phyloP scores from a whole-genome alignment of 192 early-diverging fungal genomes.

The Coemansia furcata region DNA sequence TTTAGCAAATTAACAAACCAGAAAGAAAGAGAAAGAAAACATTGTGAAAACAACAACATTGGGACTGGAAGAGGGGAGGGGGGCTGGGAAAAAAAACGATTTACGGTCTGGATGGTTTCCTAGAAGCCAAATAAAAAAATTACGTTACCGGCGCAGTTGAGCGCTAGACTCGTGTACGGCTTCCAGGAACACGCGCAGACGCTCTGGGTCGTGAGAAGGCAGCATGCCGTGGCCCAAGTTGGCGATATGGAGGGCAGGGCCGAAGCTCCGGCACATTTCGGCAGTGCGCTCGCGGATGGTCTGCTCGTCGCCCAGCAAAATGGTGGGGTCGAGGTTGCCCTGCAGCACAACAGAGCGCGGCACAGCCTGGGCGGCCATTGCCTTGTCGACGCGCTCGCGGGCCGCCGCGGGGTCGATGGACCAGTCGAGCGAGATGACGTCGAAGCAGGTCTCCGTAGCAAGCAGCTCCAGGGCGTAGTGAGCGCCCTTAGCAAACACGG shows the following conservation, averaged over 20 bases:
- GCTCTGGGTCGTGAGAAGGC: conserved; percentile 76
- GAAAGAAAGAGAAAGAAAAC: neutral
- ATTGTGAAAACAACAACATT: conserved; percentile 4
- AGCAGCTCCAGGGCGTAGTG: conserved; percentile 82
- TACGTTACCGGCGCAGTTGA: conserved; percentile 20
- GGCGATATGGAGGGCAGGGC: conserved; percentile 76
- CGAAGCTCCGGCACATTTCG: conserved; percentile 82
- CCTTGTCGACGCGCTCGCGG: conserved; percentile 23
- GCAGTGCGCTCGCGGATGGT: conserved; percentile 69
- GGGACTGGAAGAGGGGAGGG: neutral
- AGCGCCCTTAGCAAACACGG: conserved; percentile 89
- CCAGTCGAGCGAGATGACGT: conserved; percentile 91
- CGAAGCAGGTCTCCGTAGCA: conserved; percentile 64
- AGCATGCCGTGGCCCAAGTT: conserved; percentile 98
- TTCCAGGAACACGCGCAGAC: conserved; percentile 65
- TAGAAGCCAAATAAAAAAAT: neutral
- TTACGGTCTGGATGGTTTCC: neutral
- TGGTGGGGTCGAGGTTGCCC: conserved; percentile 92
- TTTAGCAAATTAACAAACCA: conserved; percentile 4
- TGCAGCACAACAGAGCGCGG: conserved; percentile 60
- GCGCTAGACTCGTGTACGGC: conserved; percentile 58
- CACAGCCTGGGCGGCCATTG: neutral
- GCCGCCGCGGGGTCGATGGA: conserved; percentile 65
- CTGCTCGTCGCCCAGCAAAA: conserved; percentile 75
- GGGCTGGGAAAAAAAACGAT: neutral